Evolutionary conservation across 805 yeast species (phyloP), one percentile per base, ranked within the genome.

Genomic region (Candida coleopterorum): DNA sequence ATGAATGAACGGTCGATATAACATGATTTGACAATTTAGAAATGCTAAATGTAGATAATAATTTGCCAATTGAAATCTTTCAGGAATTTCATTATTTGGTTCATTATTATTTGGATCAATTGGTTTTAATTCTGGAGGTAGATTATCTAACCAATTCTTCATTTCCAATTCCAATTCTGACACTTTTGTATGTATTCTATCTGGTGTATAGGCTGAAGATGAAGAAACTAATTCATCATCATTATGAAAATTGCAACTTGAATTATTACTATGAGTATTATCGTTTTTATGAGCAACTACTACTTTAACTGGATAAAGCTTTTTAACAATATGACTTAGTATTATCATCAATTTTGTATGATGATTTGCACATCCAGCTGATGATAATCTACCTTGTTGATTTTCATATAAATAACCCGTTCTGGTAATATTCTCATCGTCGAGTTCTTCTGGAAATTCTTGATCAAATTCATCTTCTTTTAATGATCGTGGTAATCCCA

Each of bases 1-100:
- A 60, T 87, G 95, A 46, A 88, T 83, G 53, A 87, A 88, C 2
- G 96, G 96, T 34, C 95, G 74, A 51, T 87, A 88, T 11, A 88
- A 66, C 50, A 85, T 81, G 39, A 87, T 78, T 54, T 83, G 84
- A 38, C 87, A 85, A 52, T 86, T 85, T 32, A 84, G 62, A 44
- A 78, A 84, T 18, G 87, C 77, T 35, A 84, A 60, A 53, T 81
- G 85, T 21, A 87, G 62, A 35, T 85, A 68, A 52, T 86, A 71
- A 56, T 85, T 85, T 1, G 93, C 93, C 55, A 81, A 76, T 37
- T 76, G 59, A 57, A 82, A 85, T 44, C 72, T 71, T 27, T 70
- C 68, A 0, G 85, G 76, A 2, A 63, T 48, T n/a, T 49, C 38
- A 16, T 41, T 29, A 1, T 42, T 38, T 22, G 35, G 20, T 22